Evolutionary conservation across 352 stramenopile genomes (phyloP).

Genomic region (Plasmopara halstedii): DNA sequence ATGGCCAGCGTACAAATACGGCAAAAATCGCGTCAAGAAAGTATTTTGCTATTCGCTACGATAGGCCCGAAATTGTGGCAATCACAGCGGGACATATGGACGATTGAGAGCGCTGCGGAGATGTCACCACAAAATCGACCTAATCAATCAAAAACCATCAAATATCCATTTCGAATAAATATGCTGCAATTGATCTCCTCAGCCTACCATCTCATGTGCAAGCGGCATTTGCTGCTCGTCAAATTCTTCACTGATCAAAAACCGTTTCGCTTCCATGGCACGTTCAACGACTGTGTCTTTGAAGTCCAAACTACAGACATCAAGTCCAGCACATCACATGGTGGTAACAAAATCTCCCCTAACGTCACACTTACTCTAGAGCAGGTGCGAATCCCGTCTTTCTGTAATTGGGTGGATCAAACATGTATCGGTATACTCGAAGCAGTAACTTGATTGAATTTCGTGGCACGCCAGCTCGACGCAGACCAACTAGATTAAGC

Average conservation of each 20-base stretch:
- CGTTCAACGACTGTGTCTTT: slow-evolving; percentile 47
- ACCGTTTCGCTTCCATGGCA: slow-evolving; percentile 44
- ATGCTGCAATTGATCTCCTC: background rate
- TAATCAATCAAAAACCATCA: slow-evolving; percentile 14
- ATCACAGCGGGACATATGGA: slow-evolving; percentile 52
- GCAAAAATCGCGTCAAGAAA: background rate
- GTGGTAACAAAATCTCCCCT: background rate
- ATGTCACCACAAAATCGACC: slow-evolving; percentile 62
- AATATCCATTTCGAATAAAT: background rate
- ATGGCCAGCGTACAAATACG: too few species aligned
- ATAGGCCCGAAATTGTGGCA: slow-evolving; percentile 5
- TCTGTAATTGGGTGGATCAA: slow-evolving; percentile 35
- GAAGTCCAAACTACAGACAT: slow-evolving; percentile 32
- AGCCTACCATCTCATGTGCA: slow-evolving; percentile 48
- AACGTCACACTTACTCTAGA: slow-evolving; percentile 37
- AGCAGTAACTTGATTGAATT: slow-evolving; percentile 73
- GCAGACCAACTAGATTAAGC: slow-evolving; percentile 68
- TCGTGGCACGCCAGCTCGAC: slow-evolving; percentile 50
- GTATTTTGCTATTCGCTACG: background rate
- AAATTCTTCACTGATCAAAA: slow-evolving; percentile 39
- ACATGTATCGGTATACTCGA: slow-evolving; percentile 71
- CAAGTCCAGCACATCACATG: background rate
- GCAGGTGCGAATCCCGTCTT: slow-evolving; percentile 68
- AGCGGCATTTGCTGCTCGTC: slow-evolving; percentile 25
- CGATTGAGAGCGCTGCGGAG: slow-evolving; percentile 47